A percentile compares a stretch with the other conserved stretches of the same genome.
These are phyloP conservation scores for Quercus glauca DNA, from an alignment of 306 rosid species.

Conservation along the genomic window DNA sequence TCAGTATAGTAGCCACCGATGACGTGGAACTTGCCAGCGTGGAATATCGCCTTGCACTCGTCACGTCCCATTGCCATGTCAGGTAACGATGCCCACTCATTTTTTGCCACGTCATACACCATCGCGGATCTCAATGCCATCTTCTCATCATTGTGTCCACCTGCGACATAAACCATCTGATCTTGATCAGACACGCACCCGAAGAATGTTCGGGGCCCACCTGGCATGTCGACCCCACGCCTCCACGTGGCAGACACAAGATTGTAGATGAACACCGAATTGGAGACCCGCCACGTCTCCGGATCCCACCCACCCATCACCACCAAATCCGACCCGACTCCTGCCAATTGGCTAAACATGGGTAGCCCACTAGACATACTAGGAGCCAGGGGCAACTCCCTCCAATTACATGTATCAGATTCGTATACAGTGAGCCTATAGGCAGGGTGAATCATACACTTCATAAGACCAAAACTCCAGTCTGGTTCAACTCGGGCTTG, in stretches of 20 bases:
- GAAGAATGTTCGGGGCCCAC: conserved; percentile 55
- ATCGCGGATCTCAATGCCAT: conserved; percentile 56
- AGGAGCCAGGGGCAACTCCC: conserved; percentile 40
- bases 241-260: conserved; percentile 54
- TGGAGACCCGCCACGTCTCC: conserved; percentile 50
- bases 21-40: conserved; percentile 24
- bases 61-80: conserved; percentile 67
- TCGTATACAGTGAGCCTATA: conserved; percentile 46
- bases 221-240: conserved; percentile 66
- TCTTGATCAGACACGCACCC: conserved; percentile 47
- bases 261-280: conserved; percentile 48
- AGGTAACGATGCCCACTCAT: conserved; percentile 46
- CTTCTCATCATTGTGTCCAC: conserved; percentile 71
- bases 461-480: not conserved
- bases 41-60: conserved; percentile 58
- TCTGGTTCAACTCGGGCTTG: conserved; percentile 45
- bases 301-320: conserved; percentile 83
- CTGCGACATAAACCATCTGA: conserved; percentile 44
- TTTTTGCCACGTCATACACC: conserved; percentile 46
- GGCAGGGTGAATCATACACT: conserved; percentile 29
- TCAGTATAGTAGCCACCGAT: conserved; percentile 70
- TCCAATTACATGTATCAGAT: conserved; percentile 46
- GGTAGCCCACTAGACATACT: conserved; percentile 43
- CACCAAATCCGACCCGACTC: conserved; percentile 52
- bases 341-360: conserved; percentile 55